A percentile compares a stretch with the other conserved stretches of the same genome.
Conservation (phyloP, 2,329 filamentous ascomycete genomes). For the Cyphellophora europaea region DNA sequence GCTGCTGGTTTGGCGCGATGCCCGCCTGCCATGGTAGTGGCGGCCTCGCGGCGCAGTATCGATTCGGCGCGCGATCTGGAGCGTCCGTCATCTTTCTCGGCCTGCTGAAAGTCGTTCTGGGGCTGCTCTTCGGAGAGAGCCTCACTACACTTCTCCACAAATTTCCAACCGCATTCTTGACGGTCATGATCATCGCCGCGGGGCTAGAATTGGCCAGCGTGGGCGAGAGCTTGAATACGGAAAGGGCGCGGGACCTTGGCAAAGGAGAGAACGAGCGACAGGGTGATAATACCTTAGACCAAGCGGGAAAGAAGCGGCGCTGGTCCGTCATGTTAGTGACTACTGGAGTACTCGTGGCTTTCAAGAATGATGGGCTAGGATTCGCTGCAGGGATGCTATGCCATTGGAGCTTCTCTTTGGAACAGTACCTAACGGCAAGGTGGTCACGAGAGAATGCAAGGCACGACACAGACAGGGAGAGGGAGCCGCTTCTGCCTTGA, state of each 20-base stretch:
- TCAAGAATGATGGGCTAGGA: constrained; percentile 82
- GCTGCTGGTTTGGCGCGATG: constrained; percentile 92
- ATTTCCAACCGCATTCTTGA: constrained; percentile 70
- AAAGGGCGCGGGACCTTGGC: constrained; percentile 50
- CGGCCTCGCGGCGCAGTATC: constrained; percentile 79
- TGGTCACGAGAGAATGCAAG: no score
- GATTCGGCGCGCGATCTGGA: constrained; percentile 84
- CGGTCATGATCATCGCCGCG: constrained; percentile 81
- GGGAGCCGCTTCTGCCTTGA: no score
- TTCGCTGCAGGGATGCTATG: constrained; percentile 76
- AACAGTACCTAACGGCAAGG: no score
- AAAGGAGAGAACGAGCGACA: constrained; percentile 26
- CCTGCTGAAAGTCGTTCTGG: constrained; percentile 61
- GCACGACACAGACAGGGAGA: no score
- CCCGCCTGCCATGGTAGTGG: constrained; percentile 90
- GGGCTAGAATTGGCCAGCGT: constrained; percentile 82
- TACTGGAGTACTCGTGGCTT: constrained; percentile 69
- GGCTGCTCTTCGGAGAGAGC: constrained; percentile 63
- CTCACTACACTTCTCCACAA: constrained; percentile 60
- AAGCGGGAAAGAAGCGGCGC: constrained; percentile 61
- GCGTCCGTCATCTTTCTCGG: constrained; percentile 75
- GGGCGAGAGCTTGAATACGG: constrained; percentile 73
- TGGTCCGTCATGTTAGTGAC: constrained; percentile 91
- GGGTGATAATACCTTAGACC: constrained; percentile 36
- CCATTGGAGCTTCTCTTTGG: constrained; percentile 54